These are phyloP conservation scores for Vaccinium corymbosum DNA, from an alignment of 148 eudicot genomes.

Conservation along the genomic window DNA sequence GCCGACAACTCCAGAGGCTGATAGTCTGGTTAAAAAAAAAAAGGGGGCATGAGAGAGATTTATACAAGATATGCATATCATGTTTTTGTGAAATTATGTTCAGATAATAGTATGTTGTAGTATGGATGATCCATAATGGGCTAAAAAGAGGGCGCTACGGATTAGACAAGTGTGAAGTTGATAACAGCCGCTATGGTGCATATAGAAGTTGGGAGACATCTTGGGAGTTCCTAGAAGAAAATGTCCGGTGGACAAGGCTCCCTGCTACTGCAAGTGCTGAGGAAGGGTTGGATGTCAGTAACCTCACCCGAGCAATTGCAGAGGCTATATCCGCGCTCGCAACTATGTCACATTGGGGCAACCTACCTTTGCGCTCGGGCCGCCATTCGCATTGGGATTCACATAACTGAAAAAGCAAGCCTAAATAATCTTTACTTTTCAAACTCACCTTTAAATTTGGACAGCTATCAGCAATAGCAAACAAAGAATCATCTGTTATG, in stretches of 20 bases:
- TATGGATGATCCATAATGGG: background rate
- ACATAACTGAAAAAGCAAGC: background rate
- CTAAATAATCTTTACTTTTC: background rate
- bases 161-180: background rate
- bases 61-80: background rate
- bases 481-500: constrained; percentile 67
- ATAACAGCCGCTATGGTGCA: background rate
- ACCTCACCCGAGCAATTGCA: background rate
- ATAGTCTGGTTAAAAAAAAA: constrained; percentile 44
- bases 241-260: background rate
- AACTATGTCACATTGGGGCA: background rate
- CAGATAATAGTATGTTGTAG: background rate
- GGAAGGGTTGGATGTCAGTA: background rate
- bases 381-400: background rate
- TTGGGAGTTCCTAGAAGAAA: background rate
- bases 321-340: too few relatives aligned
- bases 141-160: background rate
- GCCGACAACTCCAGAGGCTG: constrained; percentile 85
- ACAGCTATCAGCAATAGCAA: constrained; percentile 76
- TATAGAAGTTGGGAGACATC: background rate
- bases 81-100: background rate
- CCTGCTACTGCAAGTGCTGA: background rate
- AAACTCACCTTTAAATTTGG: constrained; percentile 57
- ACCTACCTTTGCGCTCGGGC: background rate
- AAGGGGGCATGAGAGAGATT: background rate